phyloP scores from a whole-genome alignment of 805 yeast genomes.

The Yarrowia sp. region DNA sequence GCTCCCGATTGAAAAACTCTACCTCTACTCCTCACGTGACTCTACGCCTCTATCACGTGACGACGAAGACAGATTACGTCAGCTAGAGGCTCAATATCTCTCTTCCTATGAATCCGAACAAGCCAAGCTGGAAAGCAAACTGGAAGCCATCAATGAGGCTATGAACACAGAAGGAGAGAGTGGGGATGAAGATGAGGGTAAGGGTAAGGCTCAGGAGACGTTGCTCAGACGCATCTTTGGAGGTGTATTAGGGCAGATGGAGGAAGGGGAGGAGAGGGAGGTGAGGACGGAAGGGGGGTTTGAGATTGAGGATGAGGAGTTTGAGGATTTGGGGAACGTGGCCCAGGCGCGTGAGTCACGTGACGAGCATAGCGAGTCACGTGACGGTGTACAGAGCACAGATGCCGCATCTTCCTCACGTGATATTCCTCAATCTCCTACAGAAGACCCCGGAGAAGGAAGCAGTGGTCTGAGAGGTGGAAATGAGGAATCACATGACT shows the following conservation, averaged over 20 bases:
- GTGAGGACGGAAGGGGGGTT: background rate
- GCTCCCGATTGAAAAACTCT: background rate
- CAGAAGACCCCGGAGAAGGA: background rate
- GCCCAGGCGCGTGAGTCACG: background rate
- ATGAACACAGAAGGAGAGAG: background rate
- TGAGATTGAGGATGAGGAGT: slow-evolving; percentile 19
- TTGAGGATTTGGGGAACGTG: slow-evolving; percentile 5
- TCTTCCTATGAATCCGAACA: background rate
- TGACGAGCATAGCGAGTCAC: no score
- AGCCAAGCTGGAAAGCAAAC: background rate
- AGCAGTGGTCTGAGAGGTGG: background rate
- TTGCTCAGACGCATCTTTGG: background rate
- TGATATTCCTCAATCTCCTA: background rate
- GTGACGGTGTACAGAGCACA: background rate
- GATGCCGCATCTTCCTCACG: no score
- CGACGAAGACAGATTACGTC: background rate
- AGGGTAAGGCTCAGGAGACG: background rate
- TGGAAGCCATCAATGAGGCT: background rate
- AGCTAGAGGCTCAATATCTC: background rate
- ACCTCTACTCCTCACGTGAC: slow-evolving; percentile 19
- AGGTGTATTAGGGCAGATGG: slow-evolving; percentile 4
- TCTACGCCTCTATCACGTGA: background rate
- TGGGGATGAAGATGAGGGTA: background rate
- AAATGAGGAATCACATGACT: background rate
- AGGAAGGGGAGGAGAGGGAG: background rate